Evolutionary conservation across 2,329 filamentous ascomycete species (phyloP).

Genomic region (Epicoccum nigrum): DNA sequence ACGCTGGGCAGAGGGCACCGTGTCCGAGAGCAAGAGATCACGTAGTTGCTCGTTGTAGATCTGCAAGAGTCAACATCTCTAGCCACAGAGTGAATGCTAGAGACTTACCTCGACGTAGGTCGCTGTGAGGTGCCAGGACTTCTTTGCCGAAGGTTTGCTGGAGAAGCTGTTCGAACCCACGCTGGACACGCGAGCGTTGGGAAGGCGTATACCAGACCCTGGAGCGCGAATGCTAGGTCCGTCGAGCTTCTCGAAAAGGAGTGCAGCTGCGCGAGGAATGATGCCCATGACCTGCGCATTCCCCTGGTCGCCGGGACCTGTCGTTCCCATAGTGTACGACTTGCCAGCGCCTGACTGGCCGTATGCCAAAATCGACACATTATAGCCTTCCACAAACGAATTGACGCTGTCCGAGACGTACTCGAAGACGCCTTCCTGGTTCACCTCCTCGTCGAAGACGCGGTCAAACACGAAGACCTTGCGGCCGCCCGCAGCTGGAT

Average conservation of each 20-base stretch:
- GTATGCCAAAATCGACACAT: conserved; percentile 95
- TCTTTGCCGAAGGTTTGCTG: conserved; percentile 61
- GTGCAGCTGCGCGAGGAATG: conserved; percentile 86
- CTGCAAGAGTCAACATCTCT: conserved; percentile 51
- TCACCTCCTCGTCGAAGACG: conserved; percentile 82
- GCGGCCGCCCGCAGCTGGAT: conserved; percentile 81
- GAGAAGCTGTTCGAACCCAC: conserved; percentile 55
- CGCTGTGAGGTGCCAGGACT: conserved; percentile 88
- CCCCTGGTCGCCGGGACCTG: conserved; percentile 78
- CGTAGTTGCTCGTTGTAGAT: conserved; percentile 98
- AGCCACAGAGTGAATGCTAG: not conserved
- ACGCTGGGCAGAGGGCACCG: conserved; percentile 72
- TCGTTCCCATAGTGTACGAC: conserved; percentile 98
- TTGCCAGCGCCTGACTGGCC: conserved; percentile 98
- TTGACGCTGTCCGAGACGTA: conserved; percentile 89
- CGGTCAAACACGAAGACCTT: conserved; percentile 97
- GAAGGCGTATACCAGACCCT: conserved; percentile 78
- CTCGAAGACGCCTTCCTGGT: conserved; percentile 91
- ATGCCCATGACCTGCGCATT: conserved; percentile 81
- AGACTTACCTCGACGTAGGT: conserved; percentile 76
- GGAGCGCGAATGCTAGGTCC: conserved; percentile 64
- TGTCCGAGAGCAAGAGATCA: conserved; percentile 83
- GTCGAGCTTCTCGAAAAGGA: conserved; percentile 87
- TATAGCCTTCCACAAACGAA: conserved; percentile 94
- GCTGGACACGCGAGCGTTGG: conserved; percentile 71